phyloP scores from a whole-genome alignment of 2,329 filamentous ascomycete genomes.

The Hypoxylon sp. region DNA sequence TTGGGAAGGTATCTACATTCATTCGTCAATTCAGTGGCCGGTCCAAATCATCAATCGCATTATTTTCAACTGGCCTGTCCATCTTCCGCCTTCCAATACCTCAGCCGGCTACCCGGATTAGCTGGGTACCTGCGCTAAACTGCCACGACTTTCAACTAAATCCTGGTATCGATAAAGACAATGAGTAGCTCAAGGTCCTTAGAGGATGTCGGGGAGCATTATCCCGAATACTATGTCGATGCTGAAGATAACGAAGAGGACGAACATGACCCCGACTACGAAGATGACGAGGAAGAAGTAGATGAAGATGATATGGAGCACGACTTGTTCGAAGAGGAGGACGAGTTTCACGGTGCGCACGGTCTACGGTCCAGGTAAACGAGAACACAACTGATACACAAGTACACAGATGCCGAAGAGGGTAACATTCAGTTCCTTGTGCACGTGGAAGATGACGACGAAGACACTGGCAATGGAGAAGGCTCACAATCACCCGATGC shows the following conservation, averaged over 20 bases:
- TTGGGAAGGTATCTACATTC: slow-evolving; percentile 1
- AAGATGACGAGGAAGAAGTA: slow-evolving; percentile 49
- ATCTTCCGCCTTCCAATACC: slow-evolving; percentile 1
- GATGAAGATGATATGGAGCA: slow-evolving; percentile 48
- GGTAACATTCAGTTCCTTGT: slow-evolving; percentile 51
- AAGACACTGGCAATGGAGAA: slow-evolving; percentile 43
- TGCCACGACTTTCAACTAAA: background rate
- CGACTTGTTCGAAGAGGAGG: slow-evolving; percentile 49
- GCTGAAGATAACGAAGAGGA: slow-evolving; percentile 44
- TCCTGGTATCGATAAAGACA: background rate
- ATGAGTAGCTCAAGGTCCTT: slow-evolving; percentile 48
- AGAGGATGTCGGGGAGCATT: slow-evolving; percentile 41
- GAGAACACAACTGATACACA: slow-evolving; percentile 33
- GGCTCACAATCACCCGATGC: slow-evolving; percentile 39
- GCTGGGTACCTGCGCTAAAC: background rate
- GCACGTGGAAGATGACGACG: slow-evolving; percentile 51
- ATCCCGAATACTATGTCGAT: slow-evolving; percentile 48
- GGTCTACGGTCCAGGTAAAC: background rate
- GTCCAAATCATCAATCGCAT: slow-evolving; percentile 20
- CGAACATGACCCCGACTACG: slow-evolving; percentile 46
- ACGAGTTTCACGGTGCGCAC: slow-evolving; percentile 53
- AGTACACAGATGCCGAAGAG: slow-evolving; percentile 50
- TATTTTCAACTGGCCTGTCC: background rate
- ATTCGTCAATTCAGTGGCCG: slow-evolving; percentile 19
- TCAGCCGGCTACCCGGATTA: background rate